phyloP scores from a whole-genome alignment of 257 asterid genomes.

The Linderniella brevidens region DNA sequence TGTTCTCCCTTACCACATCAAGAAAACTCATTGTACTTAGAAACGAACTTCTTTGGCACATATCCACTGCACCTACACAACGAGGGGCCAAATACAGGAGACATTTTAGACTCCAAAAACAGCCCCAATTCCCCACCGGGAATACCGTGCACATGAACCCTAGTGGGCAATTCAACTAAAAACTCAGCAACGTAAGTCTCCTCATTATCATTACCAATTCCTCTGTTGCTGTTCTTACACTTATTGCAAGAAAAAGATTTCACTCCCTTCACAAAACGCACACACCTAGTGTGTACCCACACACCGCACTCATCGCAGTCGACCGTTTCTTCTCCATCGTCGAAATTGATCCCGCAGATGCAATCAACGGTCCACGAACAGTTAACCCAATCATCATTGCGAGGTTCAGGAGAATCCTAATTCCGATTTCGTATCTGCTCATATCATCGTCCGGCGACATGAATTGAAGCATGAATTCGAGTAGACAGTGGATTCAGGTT shows the following conservation, averaged over 20 bases:
- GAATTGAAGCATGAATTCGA: constrained; percentile 5
- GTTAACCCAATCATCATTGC: constrained; percentile 75
- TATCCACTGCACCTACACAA: constrained; percentile 77
- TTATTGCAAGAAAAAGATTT: constrained; percentile 73
- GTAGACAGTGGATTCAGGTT: not conserved
- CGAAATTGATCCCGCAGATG: constrained; percentile 81
- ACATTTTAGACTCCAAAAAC: constrained; percentile 36
- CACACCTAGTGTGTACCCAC: constrained; percentile 98
- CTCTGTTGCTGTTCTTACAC: constrained; percentile 51
- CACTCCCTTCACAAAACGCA: constrained; percentile 72
- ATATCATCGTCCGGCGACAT: constrained; percentile 3
- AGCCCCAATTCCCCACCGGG: constrained; percentile 86
- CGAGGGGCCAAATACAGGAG: constrained; percentile 50
- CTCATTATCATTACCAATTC: constrained; percentile 46
- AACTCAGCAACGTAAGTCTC: constrained; percentile 95
- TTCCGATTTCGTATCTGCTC: constrained; percentile 13
- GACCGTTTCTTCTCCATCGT: constrained; percentile 98
- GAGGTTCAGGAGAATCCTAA: constrained; percentile 47
- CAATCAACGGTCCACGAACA: constrained; percentile 99
- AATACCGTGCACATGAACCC: constrained; percentile 92
- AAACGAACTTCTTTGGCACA: constrained; percentile 78
- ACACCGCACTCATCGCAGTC: constrained; percentile 96
- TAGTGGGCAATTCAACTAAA: constrained; percentile 75
- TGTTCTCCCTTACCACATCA: constrained; percentile 17
- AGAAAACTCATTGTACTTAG: constrained; percentile 48